Evolutionary conservation across 495 filamentous ascomycete genomes (phyloP), one percentile per base, ranked within the genome.

Genomic region (Tuber borchii): DNA sequence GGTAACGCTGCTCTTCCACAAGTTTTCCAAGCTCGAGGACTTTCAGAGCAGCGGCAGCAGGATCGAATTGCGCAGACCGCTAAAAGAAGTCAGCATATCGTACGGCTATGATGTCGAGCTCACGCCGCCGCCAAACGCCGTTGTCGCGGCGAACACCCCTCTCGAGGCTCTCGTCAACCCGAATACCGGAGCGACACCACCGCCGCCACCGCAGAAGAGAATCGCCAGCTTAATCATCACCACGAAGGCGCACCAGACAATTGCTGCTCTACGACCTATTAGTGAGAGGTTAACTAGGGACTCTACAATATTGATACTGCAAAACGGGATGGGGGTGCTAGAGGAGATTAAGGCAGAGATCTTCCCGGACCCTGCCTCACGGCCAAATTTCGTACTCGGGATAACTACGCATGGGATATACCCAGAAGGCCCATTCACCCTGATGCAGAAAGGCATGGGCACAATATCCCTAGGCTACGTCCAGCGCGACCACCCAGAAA

Each of bases 181-280:
- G 7, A 80, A 81, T 14, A 79, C 81, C 45, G 71, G 78, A 45
- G 40, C 56, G 44, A 73, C 72, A 42, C 70, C 70, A 42, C 70
- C 70, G 7, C 48, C 44, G 69, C 71, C 73, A 39, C 51, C 56
- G 26, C 56, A 65, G 56, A 26, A 12, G 14, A 65, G 12, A 7
- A 94, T 99, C 74, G 85, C 91, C 69, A 91, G 93, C 81, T 86
- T 98, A 46, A 89, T 99, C 71, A 86, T 98, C 39, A 89, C 91
- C 3, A 87, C 88, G 17, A 89, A 93, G 77, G 86, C 90, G 0
- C 84, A 87, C 9, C 78, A 88, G 44, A 91, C 89, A 0, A 78
- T 89, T 16, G 78, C 85, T 3, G 90, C 90, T 3, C 80, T 98
- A 26, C 74, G 82, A 40, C 76, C 83, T 1, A 86, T 97, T 65